These are phyloP conservation scores for Phlegmacium glaucopus DNA, from an alignment of 768 basidiomycete genomes.

Conservation along the genomic window DNA sequence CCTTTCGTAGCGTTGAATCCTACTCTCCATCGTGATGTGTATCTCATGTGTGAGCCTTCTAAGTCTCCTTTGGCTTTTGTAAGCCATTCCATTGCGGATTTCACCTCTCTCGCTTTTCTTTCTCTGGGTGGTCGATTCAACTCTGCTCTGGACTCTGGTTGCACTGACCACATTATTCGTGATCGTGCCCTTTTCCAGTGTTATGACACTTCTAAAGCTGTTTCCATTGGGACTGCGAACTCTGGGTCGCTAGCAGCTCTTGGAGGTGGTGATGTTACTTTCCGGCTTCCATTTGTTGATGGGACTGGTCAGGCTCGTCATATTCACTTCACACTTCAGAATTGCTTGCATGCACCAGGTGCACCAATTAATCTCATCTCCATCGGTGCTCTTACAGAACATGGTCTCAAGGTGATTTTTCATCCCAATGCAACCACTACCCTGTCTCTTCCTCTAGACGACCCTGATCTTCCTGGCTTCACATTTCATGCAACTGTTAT, in stretches of 20 bases:
- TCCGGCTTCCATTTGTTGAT: no score
- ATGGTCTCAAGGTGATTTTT: background rate
- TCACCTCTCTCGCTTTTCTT: no score
- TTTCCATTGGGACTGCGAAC: no score
- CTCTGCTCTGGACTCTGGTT: conserved; percentile 9
- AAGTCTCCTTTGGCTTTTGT: no score
- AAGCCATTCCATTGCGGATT: no score
- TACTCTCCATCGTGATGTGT: no score
- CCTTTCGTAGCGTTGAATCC: no score
- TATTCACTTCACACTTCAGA: background rate
- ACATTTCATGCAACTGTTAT: background rate
- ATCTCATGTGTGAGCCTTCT: no score
- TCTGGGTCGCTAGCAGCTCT: conserved; percentile 2
- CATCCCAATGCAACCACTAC: background rate
- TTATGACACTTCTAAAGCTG: background rate
- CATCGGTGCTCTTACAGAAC: background rate
- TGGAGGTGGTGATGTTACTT: conserved; percentile 1
- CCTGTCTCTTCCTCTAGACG: conserved; percentile 6
- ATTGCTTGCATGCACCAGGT: conserved; percentile 6
- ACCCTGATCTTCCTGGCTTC: conserved; percentile 3
- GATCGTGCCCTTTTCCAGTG: conserved; percentile 1
- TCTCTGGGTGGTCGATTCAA: background rate
- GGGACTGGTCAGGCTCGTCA: background rate
- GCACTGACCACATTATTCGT: conserved; percentile 10
- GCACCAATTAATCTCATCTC: conserved; percentile 7